These are phyloP conservation scores for Daldinia childiae DNA, from an alignment of 495 filamentous ascomycete species.

Conservation along the genomic window DNA sequence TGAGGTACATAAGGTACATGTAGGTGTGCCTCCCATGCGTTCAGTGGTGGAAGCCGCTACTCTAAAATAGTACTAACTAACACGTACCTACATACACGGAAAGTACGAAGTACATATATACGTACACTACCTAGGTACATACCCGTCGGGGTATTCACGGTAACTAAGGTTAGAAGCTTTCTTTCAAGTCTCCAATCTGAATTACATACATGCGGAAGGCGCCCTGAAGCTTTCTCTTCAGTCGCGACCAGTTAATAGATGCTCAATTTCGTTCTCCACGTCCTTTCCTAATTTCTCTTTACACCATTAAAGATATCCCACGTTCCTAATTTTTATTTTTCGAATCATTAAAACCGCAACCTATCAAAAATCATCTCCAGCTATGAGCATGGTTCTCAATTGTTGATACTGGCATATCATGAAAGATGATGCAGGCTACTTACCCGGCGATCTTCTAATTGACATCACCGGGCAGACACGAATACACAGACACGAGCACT, in stretches of 20 bases:
- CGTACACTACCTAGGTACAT: not conserved
- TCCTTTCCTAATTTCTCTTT: constrained; percentile 1
- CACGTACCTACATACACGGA: not conserved
- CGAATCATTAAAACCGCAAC: not conserved
- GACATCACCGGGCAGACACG: constrained; percentile 47
- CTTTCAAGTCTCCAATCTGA: constrained; percentile 10
- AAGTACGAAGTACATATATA: not conserved
- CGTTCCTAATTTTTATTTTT: not conserved
- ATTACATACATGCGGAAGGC: constrained; percentile 4
- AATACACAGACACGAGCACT: not conserved
- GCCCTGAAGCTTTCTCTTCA: constrained; percentile 15
- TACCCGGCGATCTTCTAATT: constrained; percentile 40
- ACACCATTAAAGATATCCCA: not conserved
- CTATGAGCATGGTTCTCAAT: constrained; percentile 1
- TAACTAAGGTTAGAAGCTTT: constrained; percentile 20
- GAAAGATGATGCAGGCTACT: constrained; percentile 23
- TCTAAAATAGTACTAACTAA: not conserved
- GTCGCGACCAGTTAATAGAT: constrained; percentile 4
- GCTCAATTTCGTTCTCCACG: not conserved
- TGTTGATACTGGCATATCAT: constrained; percentile 16
- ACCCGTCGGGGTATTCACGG: constrained; percentile 6
- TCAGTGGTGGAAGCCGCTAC: not conserved
- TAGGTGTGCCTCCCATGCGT: not conserved
- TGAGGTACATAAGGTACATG: too few relatives aligned
- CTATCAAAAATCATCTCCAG: not conserved